Conservation (phyloP, 1,284 basidiomycete species). For the Blastosporella zonata region DNA sequence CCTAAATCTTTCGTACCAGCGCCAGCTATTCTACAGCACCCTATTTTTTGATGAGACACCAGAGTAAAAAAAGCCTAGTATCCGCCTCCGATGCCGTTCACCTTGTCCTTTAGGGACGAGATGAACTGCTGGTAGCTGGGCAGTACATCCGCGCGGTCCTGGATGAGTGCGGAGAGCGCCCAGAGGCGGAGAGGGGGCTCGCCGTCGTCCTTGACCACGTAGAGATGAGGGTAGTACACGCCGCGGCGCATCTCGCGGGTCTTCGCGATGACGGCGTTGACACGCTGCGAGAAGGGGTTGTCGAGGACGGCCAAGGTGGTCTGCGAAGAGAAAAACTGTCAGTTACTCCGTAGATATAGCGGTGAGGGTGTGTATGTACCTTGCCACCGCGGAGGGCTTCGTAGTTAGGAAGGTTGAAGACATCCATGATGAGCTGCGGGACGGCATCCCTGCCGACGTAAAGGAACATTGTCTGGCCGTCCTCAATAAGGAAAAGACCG, state of each 20-base stretch:
- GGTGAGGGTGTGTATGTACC: constrained; percentile 40
- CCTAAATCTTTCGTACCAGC: constrained; percentile 17
- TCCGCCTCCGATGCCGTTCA: constrained; percentile 25
- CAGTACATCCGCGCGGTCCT: constrained; percentile 93
- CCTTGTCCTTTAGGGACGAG: constrained; percentile 43
- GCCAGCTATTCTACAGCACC: constrained; percentile 13
- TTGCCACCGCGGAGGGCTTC: constrained; percentile 90
- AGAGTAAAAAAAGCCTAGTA: constrained; percentile 14
- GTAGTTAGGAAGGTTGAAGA: constrained; percentile 90
- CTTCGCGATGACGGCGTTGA: constrained; percentile 93
- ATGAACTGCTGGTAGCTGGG: constrained; percentile 94
- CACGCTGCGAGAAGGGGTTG: constrained; percentile 89
- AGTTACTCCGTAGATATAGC: constrained; percentile 1
- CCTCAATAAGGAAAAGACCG: constrained; percentile 95
- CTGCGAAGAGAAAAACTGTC: constrained; percentile 36
- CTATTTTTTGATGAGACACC: neutral
- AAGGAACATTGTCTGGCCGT: constrained; percentile 96
- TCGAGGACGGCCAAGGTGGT: constrained; percentile 86
- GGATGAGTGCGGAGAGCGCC: constrained; percentile 93
- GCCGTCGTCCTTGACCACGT: constrained; percentile 97
- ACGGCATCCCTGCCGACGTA: constrained; percentile 98
- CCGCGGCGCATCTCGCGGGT: constrained; percentile 88
- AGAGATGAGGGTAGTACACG: constrained; percentile 92
- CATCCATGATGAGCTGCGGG: constrained; percentile 90
- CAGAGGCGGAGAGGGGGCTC: constrained; percentile 92